Evolutionary conservation across 2,329 filamentous ascomycete genomes (phyloP).

Genomic region (Cordyceps tenuipes): DNA sequence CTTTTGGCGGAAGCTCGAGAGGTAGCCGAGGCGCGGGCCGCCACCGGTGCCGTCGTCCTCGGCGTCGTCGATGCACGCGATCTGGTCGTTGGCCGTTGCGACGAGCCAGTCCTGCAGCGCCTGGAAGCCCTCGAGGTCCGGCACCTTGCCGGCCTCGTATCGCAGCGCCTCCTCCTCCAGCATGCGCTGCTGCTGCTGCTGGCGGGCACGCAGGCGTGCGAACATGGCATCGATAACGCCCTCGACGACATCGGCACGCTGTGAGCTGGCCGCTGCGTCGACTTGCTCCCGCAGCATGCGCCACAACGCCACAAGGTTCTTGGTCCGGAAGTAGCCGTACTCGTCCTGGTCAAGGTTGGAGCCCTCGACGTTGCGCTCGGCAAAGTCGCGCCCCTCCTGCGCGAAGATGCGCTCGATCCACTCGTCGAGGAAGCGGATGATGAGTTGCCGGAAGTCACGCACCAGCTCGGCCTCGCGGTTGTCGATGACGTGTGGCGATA

Average conservation of each 20-base stretch:
- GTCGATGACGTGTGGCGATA: conserved; percentile 81
- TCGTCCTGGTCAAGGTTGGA: conserved; percentile 76
- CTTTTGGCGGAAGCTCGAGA: conserved; percentile 77
- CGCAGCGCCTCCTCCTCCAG: conserved; percentile 76
- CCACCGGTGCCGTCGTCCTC: conserved; percentile 50
- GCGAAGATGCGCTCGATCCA: conserved; percentile 93
- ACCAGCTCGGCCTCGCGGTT: conserved; percentile 84
- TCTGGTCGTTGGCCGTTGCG: conserved; percentile 95
- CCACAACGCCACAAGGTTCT: conserved; percentile 91
- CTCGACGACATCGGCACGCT: conserved; percentile 83
- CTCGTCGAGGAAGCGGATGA: conserved; percentile 90
- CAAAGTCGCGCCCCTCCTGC: conserved; percentile 74
- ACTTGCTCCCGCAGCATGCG: conserved; percentile 94
- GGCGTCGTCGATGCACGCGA: conserved; percentile 92
- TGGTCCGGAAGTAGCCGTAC: conserved; percentile 85
- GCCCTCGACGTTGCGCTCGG: conserved; percentile 59
- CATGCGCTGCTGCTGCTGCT: conserved; percentile 79
- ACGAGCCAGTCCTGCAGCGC: conserved; percentile 92
- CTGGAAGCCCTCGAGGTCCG: conserved; percentile 61
- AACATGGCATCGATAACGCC: conserved; percentile 97
- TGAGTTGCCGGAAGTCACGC: conserved; percentile 86
- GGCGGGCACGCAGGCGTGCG: conserved; percentile 70
- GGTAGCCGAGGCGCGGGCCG: conserved; percentile 58
- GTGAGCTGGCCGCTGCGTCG: conserved; percentile 72
- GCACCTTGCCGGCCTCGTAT: conserved; percentile 51